Evolutionary conservation across 441 rosid species (phyloP), one percentile per base, ranked within the genome.

Genomic region (Croton setiger): DNA sequence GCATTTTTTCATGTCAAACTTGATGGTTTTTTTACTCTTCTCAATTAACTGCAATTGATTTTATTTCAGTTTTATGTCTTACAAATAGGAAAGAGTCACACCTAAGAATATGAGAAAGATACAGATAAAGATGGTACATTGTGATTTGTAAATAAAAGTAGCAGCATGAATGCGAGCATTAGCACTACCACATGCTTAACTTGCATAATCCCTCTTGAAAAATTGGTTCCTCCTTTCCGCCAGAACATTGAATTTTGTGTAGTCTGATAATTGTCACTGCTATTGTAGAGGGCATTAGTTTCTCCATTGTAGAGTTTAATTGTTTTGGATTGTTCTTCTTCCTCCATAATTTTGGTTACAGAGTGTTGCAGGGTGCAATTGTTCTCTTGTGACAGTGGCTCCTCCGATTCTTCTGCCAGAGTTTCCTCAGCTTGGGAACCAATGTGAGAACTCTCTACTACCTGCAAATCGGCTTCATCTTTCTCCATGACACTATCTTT

Each of bases 361-460:
- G 64, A 20, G 59, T 36, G 64, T 66, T 59, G 64, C 54, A 14
- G 31, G 61, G 15, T 61, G 39, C 48, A 75, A 67, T 67, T 63
- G 51, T 71, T 64, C 69, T 68, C 72, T 43, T 36, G 47, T 11
- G 82, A 61, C 27, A 72, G 44, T 39, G 72, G 44, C 27, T 80
- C 76, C 2, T 76, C 61, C 37, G 73, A 60, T 72, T 76, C 86
- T 1, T 62, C 77, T 2, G 88, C 78, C 87, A 86, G 77, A 53
- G 78, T 65, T 65, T 78, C 78, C 41, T 76, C 80, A 3, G 45
- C 43, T 13, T 69, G 70, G 45, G 74, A 77, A 23, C 76, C 88
- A n/a, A 62, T 31, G 10, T 81, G 79, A 49, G 83, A 75, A 73
- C 74, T 74, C 36, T 63, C 74, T 45, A 74, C 64, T 74, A 59